Conservation (phyloP, 2,329 filamentous ascomycete species). For the Hypoxylon sp. region DNA sequence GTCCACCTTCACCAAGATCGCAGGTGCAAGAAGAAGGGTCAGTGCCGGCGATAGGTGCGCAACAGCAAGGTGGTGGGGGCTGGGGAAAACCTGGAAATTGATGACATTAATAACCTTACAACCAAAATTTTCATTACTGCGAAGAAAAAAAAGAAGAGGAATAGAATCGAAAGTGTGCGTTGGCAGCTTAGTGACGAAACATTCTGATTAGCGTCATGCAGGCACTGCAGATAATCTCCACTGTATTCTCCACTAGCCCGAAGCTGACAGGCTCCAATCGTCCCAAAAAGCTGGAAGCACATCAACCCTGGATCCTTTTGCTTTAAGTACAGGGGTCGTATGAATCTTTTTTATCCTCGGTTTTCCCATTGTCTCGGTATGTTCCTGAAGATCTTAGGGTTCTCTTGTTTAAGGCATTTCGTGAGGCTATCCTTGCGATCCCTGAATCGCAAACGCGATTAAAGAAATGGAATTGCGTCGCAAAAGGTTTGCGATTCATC, state of each 20-base stretch:
- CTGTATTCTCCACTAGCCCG: slow-evolving; percentile 10
- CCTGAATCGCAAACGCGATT: neutral
- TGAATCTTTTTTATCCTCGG: slow-evolving; percentile 21
- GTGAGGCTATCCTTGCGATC: too few relatives aligned
- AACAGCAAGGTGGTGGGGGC: slow-evolving; percentile 21
- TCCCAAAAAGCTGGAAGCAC: slow-evolving; percentile 33
- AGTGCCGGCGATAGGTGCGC: neutral
- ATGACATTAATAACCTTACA: slow-evolving; percentile 16
- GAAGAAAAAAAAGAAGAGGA: slow-evolving; percentile 18
- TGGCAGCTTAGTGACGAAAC: slow-evolving; percentile 41
- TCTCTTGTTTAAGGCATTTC: slow-evolving; percentile 11
- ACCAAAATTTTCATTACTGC: too few relatives aligned
- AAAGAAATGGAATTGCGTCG: neutral
- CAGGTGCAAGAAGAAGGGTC: slow-evolving; percentile 3
- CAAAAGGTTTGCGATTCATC: neutral
- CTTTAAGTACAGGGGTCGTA: too few relatives aligned
- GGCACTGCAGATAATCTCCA: slow-evolving; percentile 23
- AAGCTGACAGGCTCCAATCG: slow-evolving; percentile 24
- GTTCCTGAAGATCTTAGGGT: slow-evolving; percentile 32
- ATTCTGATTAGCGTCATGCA: slow-evolving; percentile 36
- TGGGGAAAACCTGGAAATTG: slow-evolving; percentile 10
- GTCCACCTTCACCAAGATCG: slow-evolving; percentile 10
- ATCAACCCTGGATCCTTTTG: slow-evolving; percentile 17
- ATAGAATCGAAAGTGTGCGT: slow-evolving; percentile 30
- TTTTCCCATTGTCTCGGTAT: slow-evolving; percentile 26